A percentile compares a stretch with the other conserved stretches of the same genome.
These are phyloP conservation scores for Trichoderma oligosporum DNA, from an alignment of 2,329 filamentous ascomycete species.

Conservation along the genomic window DNA sequence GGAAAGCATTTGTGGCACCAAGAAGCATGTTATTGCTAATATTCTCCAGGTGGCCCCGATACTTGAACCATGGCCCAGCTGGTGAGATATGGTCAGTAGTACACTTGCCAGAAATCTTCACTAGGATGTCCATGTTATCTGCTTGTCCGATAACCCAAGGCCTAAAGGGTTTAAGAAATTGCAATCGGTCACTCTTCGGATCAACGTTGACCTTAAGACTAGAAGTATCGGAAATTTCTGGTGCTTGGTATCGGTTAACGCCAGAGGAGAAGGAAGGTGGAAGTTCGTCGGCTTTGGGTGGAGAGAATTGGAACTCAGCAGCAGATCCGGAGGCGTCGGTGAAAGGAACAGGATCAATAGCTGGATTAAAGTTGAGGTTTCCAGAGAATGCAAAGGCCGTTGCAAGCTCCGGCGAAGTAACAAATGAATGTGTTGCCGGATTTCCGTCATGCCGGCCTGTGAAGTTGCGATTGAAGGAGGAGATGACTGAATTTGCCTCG, in stretches of 20 bases:
- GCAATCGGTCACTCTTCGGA: slow-evolving; percentile 94
- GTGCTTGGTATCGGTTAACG: too few relatives aligned
- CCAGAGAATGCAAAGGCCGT: slow-evolving; percentile 83
- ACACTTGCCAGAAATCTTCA: slow-evolving; percentile 95
- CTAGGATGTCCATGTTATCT: slow-evolving; percentile 78
- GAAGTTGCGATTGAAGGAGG: slow-evolving; percentile 99
- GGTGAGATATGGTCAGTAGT: slow-evolving; percentile 97
- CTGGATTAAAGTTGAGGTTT: slow-evolving; percentile 86
- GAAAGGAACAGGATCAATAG: too few relatives aligned
- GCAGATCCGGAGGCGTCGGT: too few relatives aligned
- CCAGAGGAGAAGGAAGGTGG: too few relatives aligned
- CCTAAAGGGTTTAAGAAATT: slow-evolving; percentile 81
- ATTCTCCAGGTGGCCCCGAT: slow-evolving; percentile 98
- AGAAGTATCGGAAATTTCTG: too few relatives aligned
- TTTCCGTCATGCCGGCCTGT: slow-evolving; percentile 96
- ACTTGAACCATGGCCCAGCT: slow-evolving; percentile 97
- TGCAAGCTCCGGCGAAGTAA: slow-evolving; percentile 84
- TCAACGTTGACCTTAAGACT: too few relatives aligned
- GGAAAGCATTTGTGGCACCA: slow-evolving; percentile 91
- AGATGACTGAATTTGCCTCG: slow-evolving; percentile 94
- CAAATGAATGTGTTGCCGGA: slow-evolving; percentile 90
- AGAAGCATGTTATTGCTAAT: slow-evolving; percentile 99
- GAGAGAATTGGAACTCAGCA: too few relatives aligned
- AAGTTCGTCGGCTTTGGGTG: too few relatives aligned
- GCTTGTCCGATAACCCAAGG: slow-evolving; percentile 93